Conservation (phyloP, 371 early-diverging fungal species). For the Rhizopus delemar region DNA sequence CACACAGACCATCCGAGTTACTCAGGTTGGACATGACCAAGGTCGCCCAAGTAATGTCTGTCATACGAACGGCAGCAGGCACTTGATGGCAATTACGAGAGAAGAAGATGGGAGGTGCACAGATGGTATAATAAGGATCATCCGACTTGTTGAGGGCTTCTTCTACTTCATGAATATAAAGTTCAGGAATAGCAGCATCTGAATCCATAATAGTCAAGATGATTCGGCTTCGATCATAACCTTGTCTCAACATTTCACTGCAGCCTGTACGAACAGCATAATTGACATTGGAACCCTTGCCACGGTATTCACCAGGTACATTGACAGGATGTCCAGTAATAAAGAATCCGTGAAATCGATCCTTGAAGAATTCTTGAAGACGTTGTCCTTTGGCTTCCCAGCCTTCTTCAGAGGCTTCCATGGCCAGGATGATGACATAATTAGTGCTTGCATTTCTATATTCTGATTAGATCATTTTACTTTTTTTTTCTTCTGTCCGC, state of each 20-base stretch:
- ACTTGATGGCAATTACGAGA: slow-evolving; percentile 75
- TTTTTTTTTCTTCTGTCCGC: background rate
- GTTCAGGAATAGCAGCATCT: slow-evolving; percentile 52
- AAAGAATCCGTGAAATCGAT: slow-evolving; percentile 49
- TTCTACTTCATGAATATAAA: slow-evolving; percentile 51
- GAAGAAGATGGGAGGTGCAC: slow-evolving; percentile 76
- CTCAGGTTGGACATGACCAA: slow-evolving; percentile 79
- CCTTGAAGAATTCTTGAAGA: slow-evolving; percentile 52
- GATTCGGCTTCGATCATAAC: slow-evolving; percentile 53
- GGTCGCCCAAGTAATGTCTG: slow-evolving; percentile 80
- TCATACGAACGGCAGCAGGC: slow-evolving; percentile 72
- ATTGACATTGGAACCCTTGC: slow-evolving; percentile 76
- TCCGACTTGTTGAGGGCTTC: slow-evolving; percentile 37
- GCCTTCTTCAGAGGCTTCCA: slow-evolving; percentile 73
- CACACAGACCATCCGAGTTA: slow-evolving; percentile 62
- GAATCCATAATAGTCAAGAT: slow-evolving; percentile 64
- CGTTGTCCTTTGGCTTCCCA: slow-evolving; percentile 58
- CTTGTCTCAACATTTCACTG: slow-evolving; percentile 32
- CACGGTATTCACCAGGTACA: slow-evolving; percentile 73
- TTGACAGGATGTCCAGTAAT: slow-evolving; percentile 72
- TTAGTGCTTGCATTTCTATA: slow-evolving; percentile 41
- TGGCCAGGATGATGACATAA: slow-evolving; percentile 68
- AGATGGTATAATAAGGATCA: slow-evolving; percentile 55
- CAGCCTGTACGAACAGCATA: slow-evolving; percentile 62
- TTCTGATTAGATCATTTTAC: too few relatives aligned